Base-by-base conservation (phyloP, 352 stramenopile species). In the Globisporangium splendens region DNA sequence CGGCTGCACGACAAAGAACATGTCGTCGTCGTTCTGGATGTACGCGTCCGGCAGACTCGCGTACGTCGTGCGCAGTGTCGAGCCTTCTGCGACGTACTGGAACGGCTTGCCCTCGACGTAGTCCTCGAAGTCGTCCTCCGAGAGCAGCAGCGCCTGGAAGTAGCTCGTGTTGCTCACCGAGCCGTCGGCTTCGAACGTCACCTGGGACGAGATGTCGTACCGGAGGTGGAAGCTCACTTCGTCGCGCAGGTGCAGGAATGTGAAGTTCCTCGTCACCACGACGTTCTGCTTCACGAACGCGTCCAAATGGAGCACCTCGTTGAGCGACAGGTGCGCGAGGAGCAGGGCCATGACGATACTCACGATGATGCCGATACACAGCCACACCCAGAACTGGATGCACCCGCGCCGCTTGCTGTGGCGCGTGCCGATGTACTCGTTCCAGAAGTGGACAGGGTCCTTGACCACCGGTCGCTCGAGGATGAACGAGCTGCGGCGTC, bases 251-350 rank as follows among this genome's bases (percentile, higher is more conserved):
- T 85, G 69, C 18, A 90, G 61, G 43, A 69, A 88, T 46, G 75
- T 77, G 20, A 75, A 88, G 59, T 90, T 76, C 12, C 77, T 24
- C 10, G 61, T 75, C 18, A 90, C 38, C 8, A 78, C 61, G 5
- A 87, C 76, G 20, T 87, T 59, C 12, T 83, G 28, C 14, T 73
- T 71, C 1, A 69, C 66, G 44, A 90, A 88, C 13, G 77, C 80
- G 51, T 86, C 77, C 13, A 90, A 43, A 44, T 90, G 80, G 17
- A 88, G 62, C 50, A 90, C 80, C 44, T 88, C 80, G 46, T 86
- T 84, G 8, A 75, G 53, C 13, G 57, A 54, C n/a, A 78, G 38
- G 15, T 62, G 42, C 33, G 66, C 51, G 22, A 78, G 50, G 38
- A 67, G 75, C n/a, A 70, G 28, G 17, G 62, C 42, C 57, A 75